Conservation (phyloP, 2,329 filamentous ascomycete species). For the Aspergillus sp. region DNA sequence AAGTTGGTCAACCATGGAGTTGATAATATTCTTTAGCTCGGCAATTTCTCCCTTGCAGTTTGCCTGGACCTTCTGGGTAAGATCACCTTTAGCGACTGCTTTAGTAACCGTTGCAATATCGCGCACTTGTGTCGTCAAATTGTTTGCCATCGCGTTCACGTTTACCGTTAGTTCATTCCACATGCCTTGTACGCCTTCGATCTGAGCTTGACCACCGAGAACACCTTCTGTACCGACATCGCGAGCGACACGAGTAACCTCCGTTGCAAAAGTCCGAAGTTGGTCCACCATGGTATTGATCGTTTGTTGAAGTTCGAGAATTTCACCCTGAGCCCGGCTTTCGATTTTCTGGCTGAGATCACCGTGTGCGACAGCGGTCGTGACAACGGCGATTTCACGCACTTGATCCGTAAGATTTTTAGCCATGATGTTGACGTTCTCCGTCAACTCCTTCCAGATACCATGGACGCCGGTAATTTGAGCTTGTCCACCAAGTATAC, state of each 20-base stretch:
- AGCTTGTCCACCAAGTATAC: constrained; percentile 88
- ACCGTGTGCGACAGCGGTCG: constrained; percentile 78
- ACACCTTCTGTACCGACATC: constrained; percentile 85
- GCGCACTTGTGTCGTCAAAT: constrained; percentile 83
- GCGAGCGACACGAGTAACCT: constrained; percentile 78
- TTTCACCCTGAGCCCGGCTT: constrained; percentile 76
- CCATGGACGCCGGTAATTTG: constrained; percentile 92
- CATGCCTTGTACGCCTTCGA: constrained; percentile 81
- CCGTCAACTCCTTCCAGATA: constrained; percentile 95
- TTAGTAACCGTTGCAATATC: constrained; percentile 84
- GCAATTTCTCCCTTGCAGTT: constrained; percentile 89
- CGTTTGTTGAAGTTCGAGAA: constrained; percentile 78
- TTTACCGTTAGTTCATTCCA: constrained; percentile 86
- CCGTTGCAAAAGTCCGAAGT: constrained; percentile 76
- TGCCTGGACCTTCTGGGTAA: constrained; percentile 95
- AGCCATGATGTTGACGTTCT: constrained; percentile 84
- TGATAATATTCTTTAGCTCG: constrained; percentile 96
- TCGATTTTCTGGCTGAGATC: constrained; percentile 84
- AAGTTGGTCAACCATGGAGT: constrained; percentile 97
- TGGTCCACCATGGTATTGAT: constrained; percentile 92
- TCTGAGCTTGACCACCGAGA: constrained; percentile 77
- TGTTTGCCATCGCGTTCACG: constrained; percentile 85
- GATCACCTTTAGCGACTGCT: constrained; percentile 74
- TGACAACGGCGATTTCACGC: constrained; percentile 81
- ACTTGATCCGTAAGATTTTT: constrained; percentile 82